These are phyloP conservation scores for Cyclostephanos tholiformis DNA, from an alignment of 108 stramenopile genomes.

Conservation along the genomic window DNA sequence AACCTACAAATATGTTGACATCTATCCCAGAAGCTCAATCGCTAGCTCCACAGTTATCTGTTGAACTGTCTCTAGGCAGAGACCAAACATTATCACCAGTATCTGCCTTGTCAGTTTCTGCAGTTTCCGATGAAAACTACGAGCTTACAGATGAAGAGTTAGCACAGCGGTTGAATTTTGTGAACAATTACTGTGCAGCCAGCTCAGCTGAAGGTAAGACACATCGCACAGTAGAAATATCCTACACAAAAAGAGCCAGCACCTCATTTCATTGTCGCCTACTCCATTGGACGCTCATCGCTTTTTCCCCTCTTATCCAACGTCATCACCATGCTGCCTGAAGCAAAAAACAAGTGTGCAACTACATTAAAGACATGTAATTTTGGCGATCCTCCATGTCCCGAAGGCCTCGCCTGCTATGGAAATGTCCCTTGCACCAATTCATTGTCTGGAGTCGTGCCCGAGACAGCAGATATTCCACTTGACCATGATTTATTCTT, in stretches of 20 bases:
- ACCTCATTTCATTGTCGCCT: too few relatives aligned
- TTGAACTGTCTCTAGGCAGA: background rate
- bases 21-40: background rate
- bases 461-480: conserved; percentile 10
- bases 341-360: conserved; percentile 41
- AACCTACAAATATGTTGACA: background rate
- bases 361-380: conserved; percentile 36
- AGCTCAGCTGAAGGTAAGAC: conserved; percentile 26
- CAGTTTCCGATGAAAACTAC: conserved; percentile 8
- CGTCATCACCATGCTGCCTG: too few relatives aligned
- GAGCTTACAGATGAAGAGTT: conserved; percentile 26
- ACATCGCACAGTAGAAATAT: too few relatives aligned
- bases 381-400: conserved; percentile 33
- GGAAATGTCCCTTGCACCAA: conserved; percentile 31
- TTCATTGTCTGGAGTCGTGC: background rate
- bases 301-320: too few relatives aligned
- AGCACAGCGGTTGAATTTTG: conserved; percentile 22
- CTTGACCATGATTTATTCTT: background rate
- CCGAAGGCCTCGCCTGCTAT: conserved; percentile 36
- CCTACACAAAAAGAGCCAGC: too few relatives aligned
- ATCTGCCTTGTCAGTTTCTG: background rate
- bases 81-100: conserved; percentile 9
- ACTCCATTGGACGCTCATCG: too few relatives aligned
- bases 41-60: background rate
- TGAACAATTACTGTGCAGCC: conserved; percentile 43